Evolutionary conservation across 2,329 filamentous ascomycete species (phyloP).

Genomic region (Sporothrix pallida): DNA sequence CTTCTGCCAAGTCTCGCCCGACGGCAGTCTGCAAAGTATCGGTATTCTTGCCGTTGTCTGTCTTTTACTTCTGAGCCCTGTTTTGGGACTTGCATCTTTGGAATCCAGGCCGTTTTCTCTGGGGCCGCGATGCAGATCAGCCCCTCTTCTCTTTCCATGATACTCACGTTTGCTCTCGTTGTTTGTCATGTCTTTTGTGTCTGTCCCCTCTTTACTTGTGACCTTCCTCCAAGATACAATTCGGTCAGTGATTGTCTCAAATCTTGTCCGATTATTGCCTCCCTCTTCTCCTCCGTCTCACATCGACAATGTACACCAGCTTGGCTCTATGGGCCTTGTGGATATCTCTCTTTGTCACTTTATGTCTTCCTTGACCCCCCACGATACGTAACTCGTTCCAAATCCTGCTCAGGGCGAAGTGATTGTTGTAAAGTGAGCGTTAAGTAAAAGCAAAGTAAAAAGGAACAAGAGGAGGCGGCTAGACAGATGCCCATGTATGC

Average conservation of each 20-base stretch:
- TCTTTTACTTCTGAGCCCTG: neutral
- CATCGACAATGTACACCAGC: too few species aligned
- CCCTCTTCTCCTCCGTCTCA: neutral
- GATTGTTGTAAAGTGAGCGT: neutral
- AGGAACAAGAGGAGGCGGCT: neutral
- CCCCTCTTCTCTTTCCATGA: neutral
- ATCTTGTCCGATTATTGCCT: neutral
- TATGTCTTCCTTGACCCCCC: neutral
- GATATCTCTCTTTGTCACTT: too few species aligned
- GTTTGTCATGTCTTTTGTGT: neutral
- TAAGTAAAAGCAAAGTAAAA: too few species aligned
- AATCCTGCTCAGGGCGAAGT: neutral
- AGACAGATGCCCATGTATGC: neutral
- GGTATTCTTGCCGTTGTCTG: neutral
- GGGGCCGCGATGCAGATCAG: neutral
- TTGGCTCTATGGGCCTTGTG: too few species aligned
- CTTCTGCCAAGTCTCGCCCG: slow-evolving; percentile 17
- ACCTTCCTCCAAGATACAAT: neutral
- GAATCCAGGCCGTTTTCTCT: neutral
- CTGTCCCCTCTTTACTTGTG: neutral
- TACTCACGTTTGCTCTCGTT: neutral
- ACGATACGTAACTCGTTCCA: neutral
- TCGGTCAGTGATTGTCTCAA: too few species aligned
- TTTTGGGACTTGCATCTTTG: slow-evolving; percentile 7
- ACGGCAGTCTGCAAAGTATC: neutral